Evolutionary conservation across 164 flowering plant species (phyloP).

Genomic region (Kingdonia uniflora): DNA sequence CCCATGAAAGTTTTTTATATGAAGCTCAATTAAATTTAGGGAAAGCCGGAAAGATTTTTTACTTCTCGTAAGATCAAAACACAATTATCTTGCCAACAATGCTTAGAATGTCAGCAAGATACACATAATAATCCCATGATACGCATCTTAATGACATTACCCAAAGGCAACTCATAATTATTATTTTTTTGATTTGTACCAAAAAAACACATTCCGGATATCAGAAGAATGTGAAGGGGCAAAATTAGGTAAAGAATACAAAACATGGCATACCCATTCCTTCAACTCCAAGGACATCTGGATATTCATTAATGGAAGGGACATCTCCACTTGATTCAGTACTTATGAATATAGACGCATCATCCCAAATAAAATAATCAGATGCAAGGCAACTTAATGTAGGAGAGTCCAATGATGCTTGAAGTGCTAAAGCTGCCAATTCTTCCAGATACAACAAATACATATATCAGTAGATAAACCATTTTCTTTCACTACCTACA

Average conservation of each 20-base stretch:
- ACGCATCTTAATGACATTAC: no score
- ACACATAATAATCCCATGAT: no score
- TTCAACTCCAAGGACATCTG: conserved; percentile 28
- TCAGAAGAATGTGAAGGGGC: no score
- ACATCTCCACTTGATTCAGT: conserved; percentile 25
- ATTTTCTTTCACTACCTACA: conserved; percentile 1
- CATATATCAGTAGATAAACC: conserved; percentile 4
- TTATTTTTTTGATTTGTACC: no score
- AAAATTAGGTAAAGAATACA: not conserved
- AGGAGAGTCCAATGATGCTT: conserved; percentile 42
- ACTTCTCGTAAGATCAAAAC: no score
- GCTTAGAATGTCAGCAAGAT: no score
- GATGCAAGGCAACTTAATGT: conserved; percentile 37
- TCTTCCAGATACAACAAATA: conserved; percentile 6
- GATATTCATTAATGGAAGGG: conserved; percentile 43
- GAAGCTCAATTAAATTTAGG: no score
- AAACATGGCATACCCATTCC: conserved; percentile 26
- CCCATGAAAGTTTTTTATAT: no score
- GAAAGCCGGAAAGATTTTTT: no score
- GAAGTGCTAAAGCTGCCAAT: conserved; percentile 43
- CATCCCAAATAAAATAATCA: conserved; percentile 55
- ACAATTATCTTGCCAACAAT: no score
- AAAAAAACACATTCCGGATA: not conserved
- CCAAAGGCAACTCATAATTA: no score
- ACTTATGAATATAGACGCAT: conserved; percentile 34